Base-by-base conservation (phyloP, 78 protist species). In the Cavenderia fasciculata region DNA sequence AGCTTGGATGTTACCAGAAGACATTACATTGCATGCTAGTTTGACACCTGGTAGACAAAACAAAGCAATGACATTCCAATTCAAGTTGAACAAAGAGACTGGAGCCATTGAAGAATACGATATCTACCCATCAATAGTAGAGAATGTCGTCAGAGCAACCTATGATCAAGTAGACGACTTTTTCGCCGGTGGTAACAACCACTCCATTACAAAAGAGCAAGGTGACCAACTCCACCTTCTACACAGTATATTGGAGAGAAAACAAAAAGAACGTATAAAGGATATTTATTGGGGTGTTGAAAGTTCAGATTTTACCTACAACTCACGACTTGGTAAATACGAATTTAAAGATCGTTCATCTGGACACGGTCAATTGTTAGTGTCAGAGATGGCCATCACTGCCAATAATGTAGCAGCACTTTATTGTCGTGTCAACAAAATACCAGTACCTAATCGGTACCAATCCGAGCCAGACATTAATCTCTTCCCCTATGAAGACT, bases 1-100 rank as follows among this genome's bases (percentile, higher is more conserved):
- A 21, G 54, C 63, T 29, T 79, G 63, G 29, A 79, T 79, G 88
- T 52, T 79, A 52, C 88, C 88, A 44, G 18, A 23, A 33, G 4
- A 34, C 23, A 12, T 79, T 4, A 66, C 88, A 2, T 1, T 44
- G 8, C 40, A 49, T 16, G 27, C 49, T 0, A 19, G 44, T 16
- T 66, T 79, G 46, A 29, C n/a, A 38, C 78, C 78, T 14, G 25
- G 27, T 54, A 18, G 40, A 49, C 19, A 18, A 2, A 79, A 79
- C 38, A 21, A 49, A 41, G 63, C 77, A 40, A 19, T 79, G 18
- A 66, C 88, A 14, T 79, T 79, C 29, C 23, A 63, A 43, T 66
- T 79, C n/a, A 79, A 66, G 59, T 62, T 79, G 12, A 14, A 27
- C 6, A n/a, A n/a, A n/a, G 65, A 54, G 25, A 25, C 36, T 38